Percentiles rank a stretch among this genome's conserved stretches.
phyloP scores from a whole-genome alignment of 768 basidiomycete species.

The Rhodotorula toruloides region DNA sequence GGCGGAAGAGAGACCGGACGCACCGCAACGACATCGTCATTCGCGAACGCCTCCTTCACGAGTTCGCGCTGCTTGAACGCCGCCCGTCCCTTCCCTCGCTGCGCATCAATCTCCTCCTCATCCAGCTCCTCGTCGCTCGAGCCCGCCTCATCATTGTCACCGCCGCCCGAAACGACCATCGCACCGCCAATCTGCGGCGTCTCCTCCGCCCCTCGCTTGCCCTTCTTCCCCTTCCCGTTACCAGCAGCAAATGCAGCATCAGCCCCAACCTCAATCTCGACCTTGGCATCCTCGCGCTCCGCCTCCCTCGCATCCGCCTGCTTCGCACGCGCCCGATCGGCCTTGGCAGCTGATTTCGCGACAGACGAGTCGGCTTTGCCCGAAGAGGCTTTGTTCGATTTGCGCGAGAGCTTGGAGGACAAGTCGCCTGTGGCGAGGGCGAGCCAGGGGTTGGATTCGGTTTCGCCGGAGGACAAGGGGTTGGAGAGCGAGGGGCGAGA shows the following conservation, averaged over 20 bases:
- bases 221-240: slow-evolving; percentile 42
- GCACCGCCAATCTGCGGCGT: slow-evolving; percentile 16
- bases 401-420: slow-evolving; percentile 55
- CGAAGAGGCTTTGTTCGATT: slow-evolving; percentile 67
- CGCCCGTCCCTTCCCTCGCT: slow-evolving; percentile 49
- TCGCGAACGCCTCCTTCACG: slow-evolving; percentile 91
- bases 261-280: slow-evolving; percentile 67
- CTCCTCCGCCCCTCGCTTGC: slow-evolving; percentile 17
- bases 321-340: slow-evolving; percentile 48
- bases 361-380: slow-evolving; percentile 57
- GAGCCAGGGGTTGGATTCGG: slow-evolving; percentile 77
- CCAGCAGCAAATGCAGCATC: slow-evolving; percentile 45
- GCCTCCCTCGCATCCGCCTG: slow-evolving; percentile 57
- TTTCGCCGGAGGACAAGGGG: slow-evolving; percentile 26
- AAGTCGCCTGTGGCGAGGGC: slow-evolving; percentile 42
- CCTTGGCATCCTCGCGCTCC: slow-evolving; percentile 65
- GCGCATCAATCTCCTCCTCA: slow-evolving; percentile 49
- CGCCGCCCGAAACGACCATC: slow-evolving; percentile 52
- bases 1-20: too few species aligned
- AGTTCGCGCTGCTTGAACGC: slow-evolving; percentile 87
- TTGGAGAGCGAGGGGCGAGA: slow-evolving; percentile 33
- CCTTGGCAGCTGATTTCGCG: slow-evolving; percentile 34
- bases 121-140: slow-evolving; percentile 31
- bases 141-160: slow-evolving; percentile 56
- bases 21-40: slow-evolving; percentile 90